Evolutionary conservation across 768 basidiomycete species (phyloP).

Genomic region (Suillus tomentosus): DNA sequence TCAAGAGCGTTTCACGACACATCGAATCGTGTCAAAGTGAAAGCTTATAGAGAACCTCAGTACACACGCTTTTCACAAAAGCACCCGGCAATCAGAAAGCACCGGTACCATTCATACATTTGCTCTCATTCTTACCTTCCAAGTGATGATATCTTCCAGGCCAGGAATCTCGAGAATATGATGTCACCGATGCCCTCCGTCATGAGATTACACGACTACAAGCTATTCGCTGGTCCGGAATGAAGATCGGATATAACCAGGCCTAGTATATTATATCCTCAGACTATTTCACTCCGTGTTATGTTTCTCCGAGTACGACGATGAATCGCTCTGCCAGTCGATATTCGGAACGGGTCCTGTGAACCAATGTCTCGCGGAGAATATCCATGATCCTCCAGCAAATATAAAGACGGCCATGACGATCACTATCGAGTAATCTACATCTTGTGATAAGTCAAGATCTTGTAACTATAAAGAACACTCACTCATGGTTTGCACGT

Average conservation of each 20-base stretch:
- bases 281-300: background rate
- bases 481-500: constrained; percentile 37
- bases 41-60: too few relatives aligned
- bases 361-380: constrained; percentile 39
- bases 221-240: too few relatives aligned
- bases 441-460: background rate
- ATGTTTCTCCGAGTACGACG: constrained; percentile 14
- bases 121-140: too few relatives aligned
- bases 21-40: background rate
- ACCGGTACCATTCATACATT: too few relatives aligned
- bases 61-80: too few relatives aligned
- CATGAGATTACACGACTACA: too few relatives aligned
- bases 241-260: too few relatives aligned
- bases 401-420: constrained; percentile 33
- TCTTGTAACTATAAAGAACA: background rate
- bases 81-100: too few relatives aligned
- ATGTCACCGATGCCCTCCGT: too few relatives aligned
- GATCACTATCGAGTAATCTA: constrained; percentile 32
- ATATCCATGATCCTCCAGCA: constrained; percentile 33
- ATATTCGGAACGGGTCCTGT: constrained; percentile 36
- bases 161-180: too few relatives aligned
- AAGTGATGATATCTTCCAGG: too few relatives aligned
- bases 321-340: constrained; percentile 7
- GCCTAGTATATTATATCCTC: background rate
- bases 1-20: background rate